Evolutionary conservation across 1,284 basidiomycete genomes (phyloP), one percentile per base, ranked within the genome.

Genomic region (Cystobasidium sp.): DNA sequence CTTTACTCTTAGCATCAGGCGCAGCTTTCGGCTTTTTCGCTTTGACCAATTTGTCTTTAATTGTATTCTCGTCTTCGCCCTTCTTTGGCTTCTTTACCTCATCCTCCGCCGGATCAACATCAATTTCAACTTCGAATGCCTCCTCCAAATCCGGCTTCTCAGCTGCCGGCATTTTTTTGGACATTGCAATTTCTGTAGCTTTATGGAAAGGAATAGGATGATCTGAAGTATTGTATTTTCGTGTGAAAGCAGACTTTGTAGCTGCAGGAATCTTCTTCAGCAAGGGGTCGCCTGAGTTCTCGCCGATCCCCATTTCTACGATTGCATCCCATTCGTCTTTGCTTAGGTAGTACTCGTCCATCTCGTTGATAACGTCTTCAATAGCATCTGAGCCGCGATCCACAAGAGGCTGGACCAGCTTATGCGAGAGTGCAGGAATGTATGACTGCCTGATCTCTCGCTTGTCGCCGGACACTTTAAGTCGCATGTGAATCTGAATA

Each of bases 301-400:
- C 86, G 74, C 89, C 95, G 10, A 99, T 87, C 0, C 95, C 96
- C 10, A 99, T 87, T 82, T 99, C 96, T 68, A 98, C 87, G 66
- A 98, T 87, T 10, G 92, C 90, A 78, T 99, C 97, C 92, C 95
- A 96, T 80, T 99, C 96, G 49, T 98, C 96, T 77, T 91, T 91
- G 6, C 90, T 90, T 47, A 99, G 84, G 83, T 89, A 98, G 82
- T 99, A 99, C 61, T 92, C 90, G 82, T 99, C 96, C 94, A 99
- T 96, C 16, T 85, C 84, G 31, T 88, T 85, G 74, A 99, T 97
- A 31, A 95, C 89, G 1, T 90, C 88, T 0, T 90, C 89, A 3
- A 97, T 87, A 66, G 71, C 67, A 49, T 91, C 91, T 1, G 85
- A 83, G 7, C 91, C 81, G 6, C 82, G 62, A 6, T 80, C 88